Base-by-base conservation (phyloP, 2,329 filamentous ascomycete genomes). In the Aspergillus melleus region DNA sequence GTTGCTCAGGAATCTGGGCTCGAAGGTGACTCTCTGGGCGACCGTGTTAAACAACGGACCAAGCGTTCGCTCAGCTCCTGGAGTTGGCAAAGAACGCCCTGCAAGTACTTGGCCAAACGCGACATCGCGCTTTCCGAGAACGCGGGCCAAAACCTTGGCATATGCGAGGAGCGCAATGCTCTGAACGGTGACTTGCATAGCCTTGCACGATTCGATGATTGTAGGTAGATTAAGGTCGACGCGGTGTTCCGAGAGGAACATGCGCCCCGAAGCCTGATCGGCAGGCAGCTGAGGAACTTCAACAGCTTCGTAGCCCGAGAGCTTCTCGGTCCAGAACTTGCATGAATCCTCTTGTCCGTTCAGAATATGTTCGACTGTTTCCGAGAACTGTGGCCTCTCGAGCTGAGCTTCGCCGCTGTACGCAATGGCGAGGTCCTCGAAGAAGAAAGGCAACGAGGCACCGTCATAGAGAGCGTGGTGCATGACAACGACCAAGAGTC, bases 381-480 rank as follows among this genome's bases (percentile, higher is more conserved):
- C 65, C n/a, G 83, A 65, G 57, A 72, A 72, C 6, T 66, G 64
- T 3, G 68, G 66, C 47, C 69, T 57, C 16, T 61, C 20, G 3
- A 44, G 16, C 9, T 55, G 55, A 24, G 29, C 6, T 24, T 50
- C n/a, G 2, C 77, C 77, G 4, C 79, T 54, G 63, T 95, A 96
- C 1, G 88, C 86, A 11, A 74, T 77, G 8, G 81, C 74, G 0
- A 96, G 82, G 66, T 93, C 86, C 36, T 83, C 78, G 62, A 93
- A 90, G 2, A 96, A 73, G n/a, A 94, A 77, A 2, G 81, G 79
- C 6, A 96, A 80, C 1, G 91, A 96, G 83, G 87, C 91, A 1
- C 92, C 92, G 68, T 96, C 92, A 64, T 96, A 96, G 10, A 96
- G 80, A 0, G 91, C 90, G 73, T 96, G 92, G 0, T 92, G 85